Conservation (phyloP, 345 rosid genomes). For the Isatis tinctoria region DNA sequence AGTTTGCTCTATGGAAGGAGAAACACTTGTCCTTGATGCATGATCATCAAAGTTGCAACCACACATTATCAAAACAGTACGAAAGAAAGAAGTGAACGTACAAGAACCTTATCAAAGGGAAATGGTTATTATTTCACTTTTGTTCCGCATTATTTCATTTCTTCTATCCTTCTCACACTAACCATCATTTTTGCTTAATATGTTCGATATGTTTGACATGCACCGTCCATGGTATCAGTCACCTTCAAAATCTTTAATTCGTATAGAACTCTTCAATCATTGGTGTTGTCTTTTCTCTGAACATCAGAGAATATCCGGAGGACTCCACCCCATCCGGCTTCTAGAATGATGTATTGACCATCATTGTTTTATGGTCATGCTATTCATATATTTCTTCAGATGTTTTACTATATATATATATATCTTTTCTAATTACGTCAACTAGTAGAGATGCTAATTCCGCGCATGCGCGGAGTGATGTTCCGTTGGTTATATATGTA, state of each 20-base stretch:
- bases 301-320: not conserved
- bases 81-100: not conserved
- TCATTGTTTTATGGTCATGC: not conserved
- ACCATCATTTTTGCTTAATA: not conserved
- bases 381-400: not conserved
- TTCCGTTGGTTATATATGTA: too few species aligned
- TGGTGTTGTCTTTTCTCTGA: not conserved
- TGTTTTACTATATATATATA: too few species aligned
- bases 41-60: constrained; percentile 6
- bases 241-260: not conserved
- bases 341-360: not conserved
- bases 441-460: too few species aligned
- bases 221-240: not conserved
- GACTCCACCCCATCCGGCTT: not conserved
- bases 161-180: not conserved
- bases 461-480: too few species aligned
- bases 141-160: not conserved
- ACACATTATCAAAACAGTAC: constrained; percentile 29
- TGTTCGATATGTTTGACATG: not conserved
- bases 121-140: not conserved
- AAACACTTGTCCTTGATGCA: not conserved
- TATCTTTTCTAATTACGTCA: too few species aligned
- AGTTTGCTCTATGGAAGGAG: too few species aligned
- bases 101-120: constrained; percentile 66
- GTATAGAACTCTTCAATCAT: not conserved